Conservation (phyloP, 257 asterid species). For the Solanum chiquidenum region DNA sequence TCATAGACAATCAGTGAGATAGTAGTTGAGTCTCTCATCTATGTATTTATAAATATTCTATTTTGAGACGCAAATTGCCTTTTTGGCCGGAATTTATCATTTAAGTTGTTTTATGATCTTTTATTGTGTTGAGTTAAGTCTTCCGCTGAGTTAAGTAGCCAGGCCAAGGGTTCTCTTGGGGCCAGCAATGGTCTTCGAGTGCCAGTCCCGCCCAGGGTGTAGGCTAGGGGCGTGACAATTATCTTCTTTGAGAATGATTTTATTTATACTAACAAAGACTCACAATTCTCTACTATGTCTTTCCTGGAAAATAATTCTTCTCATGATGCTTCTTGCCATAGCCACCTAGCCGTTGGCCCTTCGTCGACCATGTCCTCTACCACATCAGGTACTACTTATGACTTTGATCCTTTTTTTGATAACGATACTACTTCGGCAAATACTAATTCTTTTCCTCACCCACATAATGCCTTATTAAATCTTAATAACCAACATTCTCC, state of each 20-base stretch:
- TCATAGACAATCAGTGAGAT: no score
- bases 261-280: not conserved
- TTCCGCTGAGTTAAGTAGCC: no score
- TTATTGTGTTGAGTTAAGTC: no score
- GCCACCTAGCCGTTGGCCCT: not conserved
- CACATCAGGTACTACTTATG: not conserved
- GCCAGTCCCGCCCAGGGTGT: no score
- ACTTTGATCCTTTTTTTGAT: not conserved
- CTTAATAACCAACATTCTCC: not conserved
- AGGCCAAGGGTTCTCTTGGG: no score
- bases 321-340: not conserved
- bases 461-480: not conserved
- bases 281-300: not conserved
- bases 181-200: no score
- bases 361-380: not conserved
- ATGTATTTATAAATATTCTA: no score
- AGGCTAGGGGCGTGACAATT: no score
- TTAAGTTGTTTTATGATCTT: no score
- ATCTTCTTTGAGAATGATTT: not conserved
- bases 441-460: not conserved
- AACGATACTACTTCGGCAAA: not conserved
- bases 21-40: no score
- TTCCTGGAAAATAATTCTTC: not conserved
- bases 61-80: no score
- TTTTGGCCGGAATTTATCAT: no score